Percentiles rank a stretch among this genome's conserved stretches.
These are phyloP conservation scores for Trichoderma brevicompactum DNA, from an alignment of 2,329 filamentous ascomycete species.

Conservation along the genomic window DNA sequence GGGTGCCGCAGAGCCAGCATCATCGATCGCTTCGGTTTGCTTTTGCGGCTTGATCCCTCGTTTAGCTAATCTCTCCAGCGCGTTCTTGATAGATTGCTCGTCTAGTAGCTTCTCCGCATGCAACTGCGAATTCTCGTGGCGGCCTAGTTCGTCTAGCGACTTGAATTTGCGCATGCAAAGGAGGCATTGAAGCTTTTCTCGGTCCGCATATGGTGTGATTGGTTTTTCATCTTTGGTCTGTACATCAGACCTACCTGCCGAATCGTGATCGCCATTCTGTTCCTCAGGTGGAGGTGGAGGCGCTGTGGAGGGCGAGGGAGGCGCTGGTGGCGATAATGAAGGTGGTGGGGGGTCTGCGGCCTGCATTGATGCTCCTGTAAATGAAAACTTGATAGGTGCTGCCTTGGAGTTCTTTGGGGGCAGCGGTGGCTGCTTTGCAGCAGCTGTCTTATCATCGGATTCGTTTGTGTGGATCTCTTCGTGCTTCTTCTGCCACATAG, in stretches of 20 bases:
- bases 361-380: constrained; percentile 36
- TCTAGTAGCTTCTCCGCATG: constrained; percentile 49
- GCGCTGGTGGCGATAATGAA: constrained; percentile 29
- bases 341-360: constrained; percentile 24
- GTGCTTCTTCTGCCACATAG: constrained; percentile 51
- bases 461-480: constrained; percentile 44
- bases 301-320: constrained; percentile 30
- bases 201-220: constrained; percentile 61
- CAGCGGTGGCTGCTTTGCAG: not conserved
- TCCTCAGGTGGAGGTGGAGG: constrained; percentile 29
- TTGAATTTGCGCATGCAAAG: constrained; percentile 55
- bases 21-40: constrained; percentile 33
- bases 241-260: constrained; percentile 19
- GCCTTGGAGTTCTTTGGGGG: constrained; percentile 22
- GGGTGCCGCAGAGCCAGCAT: constrained; percentile 29
- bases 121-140: constrained; percentile 49
- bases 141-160: constrained; percentile 48
- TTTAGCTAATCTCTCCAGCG: constrained; percentile 46
- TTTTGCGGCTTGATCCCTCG: constrained; percentile 45
- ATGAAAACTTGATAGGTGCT: constrained; percentile 41
- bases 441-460: constrained; percentile 9
- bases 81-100: constrained; percentile 54
- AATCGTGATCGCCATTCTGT: constrained; percentile 17
- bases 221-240: not conserved
- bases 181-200: constrained; percentile 52